Evolutionary conservation across 306 rosid genomes (phyloP).

Genomic region (Cicer chorassanicum): DNA sequence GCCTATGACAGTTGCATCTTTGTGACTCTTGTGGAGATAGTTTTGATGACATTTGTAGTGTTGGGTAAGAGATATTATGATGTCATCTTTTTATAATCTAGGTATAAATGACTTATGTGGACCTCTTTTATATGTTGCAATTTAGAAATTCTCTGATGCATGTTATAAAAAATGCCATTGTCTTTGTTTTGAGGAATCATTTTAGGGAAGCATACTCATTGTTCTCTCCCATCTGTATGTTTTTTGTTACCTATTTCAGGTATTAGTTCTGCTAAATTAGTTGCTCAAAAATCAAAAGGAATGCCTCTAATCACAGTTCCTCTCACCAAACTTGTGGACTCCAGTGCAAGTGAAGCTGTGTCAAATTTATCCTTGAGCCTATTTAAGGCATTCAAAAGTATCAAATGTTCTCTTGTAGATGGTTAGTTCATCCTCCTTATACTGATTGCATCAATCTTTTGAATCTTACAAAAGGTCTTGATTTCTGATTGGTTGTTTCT

Average conservation of each 20-base stretch:
- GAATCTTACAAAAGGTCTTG: background rate
- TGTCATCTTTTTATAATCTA: conserved; percentile 26
- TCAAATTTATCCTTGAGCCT: conserved; percentile 67
- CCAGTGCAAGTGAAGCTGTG: conserved; percentile 66
- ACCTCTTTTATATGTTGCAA: conserved; percentile 31
- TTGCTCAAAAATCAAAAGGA: conserved; percentile 85
- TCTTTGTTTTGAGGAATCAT: conserved; percentile 30
- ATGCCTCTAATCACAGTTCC: conserved; percentile 80
- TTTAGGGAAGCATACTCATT: conserved; percentile 33
- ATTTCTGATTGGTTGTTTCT: conserved; percentile 35
- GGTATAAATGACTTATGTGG: background rate
- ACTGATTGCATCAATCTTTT: conserved; percentile 19
- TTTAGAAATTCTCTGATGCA: conserved; percentile 25
- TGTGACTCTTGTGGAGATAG: background rate
- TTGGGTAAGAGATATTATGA: background rate
- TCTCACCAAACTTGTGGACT: conserved; percentile 66
- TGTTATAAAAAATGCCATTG: conserved; percentile 28
- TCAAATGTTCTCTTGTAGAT: conserved; percentile 49
- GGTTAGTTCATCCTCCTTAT: conserved; percentile 50
- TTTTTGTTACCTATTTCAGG: conserved; percentile 49
- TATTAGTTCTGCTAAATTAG: conserved; percentile 61
- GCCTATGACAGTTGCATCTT: background rate
- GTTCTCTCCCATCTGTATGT: conserved; percentile 21
- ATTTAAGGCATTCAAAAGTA: conserved; percentile 60
- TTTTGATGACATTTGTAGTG: background rate